Conservation (phyloP, 345 rosid species). For the Trapa bicornis region DNA sequence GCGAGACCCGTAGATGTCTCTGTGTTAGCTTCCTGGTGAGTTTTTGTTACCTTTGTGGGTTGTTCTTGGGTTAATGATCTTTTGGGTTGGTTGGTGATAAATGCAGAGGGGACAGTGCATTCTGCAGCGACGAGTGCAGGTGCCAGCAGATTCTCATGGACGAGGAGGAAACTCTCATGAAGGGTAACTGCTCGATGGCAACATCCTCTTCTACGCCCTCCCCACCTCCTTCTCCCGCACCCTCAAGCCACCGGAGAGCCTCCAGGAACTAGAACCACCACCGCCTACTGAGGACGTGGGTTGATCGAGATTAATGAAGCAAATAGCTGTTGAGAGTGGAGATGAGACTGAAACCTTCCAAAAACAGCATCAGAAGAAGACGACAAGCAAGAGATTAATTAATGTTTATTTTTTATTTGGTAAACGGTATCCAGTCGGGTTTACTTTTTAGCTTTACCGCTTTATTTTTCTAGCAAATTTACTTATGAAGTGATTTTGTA, state of each 20-base stretch:
- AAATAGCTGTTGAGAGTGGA: background rate
- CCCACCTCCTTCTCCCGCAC: slow-evolving; percentile 11
- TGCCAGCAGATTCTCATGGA: slow-evolving; percentile 74
- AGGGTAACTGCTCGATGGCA: slow-evolving; percentile 34
- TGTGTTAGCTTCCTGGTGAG: no score
- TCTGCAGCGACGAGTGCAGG: slow-evolving; percentile 91
- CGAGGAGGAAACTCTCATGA: slow-evolving; percentile 45
- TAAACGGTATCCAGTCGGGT: no score
- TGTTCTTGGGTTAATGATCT: background rate
- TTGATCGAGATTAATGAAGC: background rate
- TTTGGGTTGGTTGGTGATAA: background rate
- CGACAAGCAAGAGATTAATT: background rate
- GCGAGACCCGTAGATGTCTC: no score
- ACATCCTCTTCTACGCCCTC: slow-evolving; percentile 23
- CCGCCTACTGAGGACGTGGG: slow-evolving; percentile 24
- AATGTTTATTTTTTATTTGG: background rate
- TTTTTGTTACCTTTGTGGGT: background rate
- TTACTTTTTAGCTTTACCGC: no score
- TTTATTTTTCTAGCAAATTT: background rate
- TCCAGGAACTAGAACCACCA: slow-evolving; percentile 38
- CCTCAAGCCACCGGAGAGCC: slow-evolving; percentile 28
- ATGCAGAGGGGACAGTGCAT: slow-evolving; percentile 64
- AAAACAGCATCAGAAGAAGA: background rate
- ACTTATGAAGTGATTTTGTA: slow-evolving; percentile 12
- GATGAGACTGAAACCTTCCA: background rate